Conservation (phyloP, 805 yeast species). For the Nakazawaea wickerhamii region DNA sequence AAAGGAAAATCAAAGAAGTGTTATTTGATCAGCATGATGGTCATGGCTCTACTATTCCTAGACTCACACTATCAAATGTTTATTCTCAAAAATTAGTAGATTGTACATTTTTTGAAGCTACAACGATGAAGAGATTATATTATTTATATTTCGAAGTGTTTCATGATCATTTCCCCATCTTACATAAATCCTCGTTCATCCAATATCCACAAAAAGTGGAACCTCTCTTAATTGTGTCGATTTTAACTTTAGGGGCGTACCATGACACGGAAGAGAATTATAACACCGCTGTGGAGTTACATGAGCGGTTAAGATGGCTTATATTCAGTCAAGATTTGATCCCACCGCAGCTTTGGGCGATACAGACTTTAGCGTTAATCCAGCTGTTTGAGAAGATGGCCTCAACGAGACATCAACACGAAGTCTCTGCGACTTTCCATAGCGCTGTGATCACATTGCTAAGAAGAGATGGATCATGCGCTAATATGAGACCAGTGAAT, state of each 20-base stretch:
- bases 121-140: constrained; percentile 16
- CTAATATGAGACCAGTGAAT: constrained; percentile 8
- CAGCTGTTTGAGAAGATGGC: constrained; percentile 25
- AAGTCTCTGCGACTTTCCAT: constrained; percentile 22
- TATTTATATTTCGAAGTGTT: constrained; percentile 20
- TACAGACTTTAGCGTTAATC: constrained; percentile 20
- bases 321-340: constrained; percentile 19
- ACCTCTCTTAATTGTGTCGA: constrained; percentile 20
- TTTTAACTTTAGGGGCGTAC: constrained; percentile 21
- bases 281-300: constrained; percentile 19
- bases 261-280: constrained; percentile 19
- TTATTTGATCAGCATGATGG: constrained; percentile 16
- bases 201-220: constrained; percentile 18
- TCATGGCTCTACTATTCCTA: constrained; percentile 5
- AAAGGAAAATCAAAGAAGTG: constrained; percentile 15
- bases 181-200: constrained; percentile 19
- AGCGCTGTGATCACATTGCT: constrained; percentile 21
- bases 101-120: constrained; percentile 18
- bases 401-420: constrained; percentile 21
- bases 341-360: constrained; percentile 22
- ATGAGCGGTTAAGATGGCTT: constrained; percentile 20
- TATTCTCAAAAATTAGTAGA: constrained; percentile 14
- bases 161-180: constrained; percentile 24
- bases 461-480: constrained; percentile 16
- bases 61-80: constrained; percentile 16